Evolutionary conservation across 2,329 filamentous ascomycete genomes (phyloP).

Genomic region (Tolypocladium ophioglossoides): DNA sequence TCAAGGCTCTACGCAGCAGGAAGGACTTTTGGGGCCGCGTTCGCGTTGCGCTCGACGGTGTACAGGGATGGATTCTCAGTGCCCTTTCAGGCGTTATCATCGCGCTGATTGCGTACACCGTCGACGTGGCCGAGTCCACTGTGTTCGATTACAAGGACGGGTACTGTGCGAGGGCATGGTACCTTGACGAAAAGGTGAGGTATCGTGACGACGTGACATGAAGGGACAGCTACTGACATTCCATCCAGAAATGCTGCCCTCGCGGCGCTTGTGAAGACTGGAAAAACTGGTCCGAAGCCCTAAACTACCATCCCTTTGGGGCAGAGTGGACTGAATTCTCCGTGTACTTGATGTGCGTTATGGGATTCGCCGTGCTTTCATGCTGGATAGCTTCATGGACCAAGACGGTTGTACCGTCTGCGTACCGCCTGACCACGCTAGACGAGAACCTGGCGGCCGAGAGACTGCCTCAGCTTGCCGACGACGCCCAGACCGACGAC

Average conservation of each 20-base stretch:
- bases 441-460: constrained; percentile 85
- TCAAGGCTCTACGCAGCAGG: constrained; percentile 69
- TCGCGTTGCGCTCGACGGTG: constrained; percentile 67
- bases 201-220: neutral
- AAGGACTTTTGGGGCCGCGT: constrained; percentile 80
- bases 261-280: constrained; percentile 45
- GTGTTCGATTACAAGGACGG: constrained; percentile 90
- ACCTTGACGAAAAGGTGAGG: constrained; percentile 56
- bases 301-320: constrained; percentile 33
- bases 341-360: constrained; percentile 63
- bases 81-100: constrained; percentile 81
- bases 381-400: constrained; percentile 78
- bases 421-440: constrained; percentile 74
- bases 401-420: constrained; percentile 88
- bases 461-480: constrained; percentile 22
- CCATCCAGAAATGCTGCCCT: constrained; percentile 40
- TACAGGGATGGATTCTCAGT: constrained; percentile 89
- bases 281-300: constrained; percentile 42
- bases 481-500: constrained; percentile 31
- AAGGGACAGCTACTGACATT: neutral
- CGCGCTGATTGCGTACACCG: constrained; percentile 75
- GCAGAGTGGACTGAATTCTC: constrained; percentile 61
- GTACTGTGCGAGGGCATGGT: constrained; percentile 65
- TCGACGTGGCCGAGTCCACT: constrained; percentile 76
- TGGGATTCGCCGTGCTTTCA: constrained; percentile 58